Evolutionary conservation across 2,329 filamentous ascomycete species (phyloP), one percentile per base, ranked within the genome.

Genomic region (Aureobasidium sp.): DNA sequence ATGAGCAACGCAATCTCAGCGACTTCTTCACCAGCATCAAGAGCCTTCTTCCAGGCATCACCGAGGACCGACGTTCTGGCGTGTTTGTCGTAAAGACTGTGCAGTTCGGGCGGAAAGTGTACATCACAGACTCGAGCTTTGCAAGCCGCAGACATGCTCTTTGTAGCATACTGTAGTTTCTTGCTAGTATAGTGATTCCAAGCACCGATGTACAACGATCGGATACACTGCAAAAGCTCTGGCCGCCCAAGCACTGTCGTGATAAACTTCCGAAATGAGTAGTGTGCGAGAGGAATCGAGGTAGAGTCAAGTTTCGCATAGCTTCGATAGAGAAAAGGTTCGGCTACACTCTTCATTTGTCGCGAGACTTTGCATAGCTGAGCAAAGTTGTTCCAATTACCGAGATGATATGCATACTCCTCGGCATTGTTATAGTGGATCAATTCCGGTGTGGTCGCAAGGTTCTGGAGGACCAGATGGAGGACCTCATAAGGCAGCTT

Each of bases 1-100:
- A 60, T 37, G 5, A 60, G n/a, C 3, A 60, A 27, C 11, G 59
- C 48, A 29, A 56, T 47, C 33, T 61, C 48, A 19, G 50, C 59
- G 11, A 6, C 49, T 40, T 61, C 59, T 8, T 45, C 29, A 8
- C 39, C 40, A 24, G 37, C 49, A 27, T 31, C 8, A 9, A 61
- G 48, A 1, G 48, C 59, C 14, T 54, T 17, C 4, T 37, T 40
- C 59, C 50, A 61, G 15, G 22, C 49, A 15, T 40, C 35, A 29
- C 31, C 42, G n/a, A 53, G 27, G 7, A 37, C 27, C n/a, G 59
- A 47, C 29, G 11, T n/a, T 22, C 17, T 17, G 11, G 29, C 39
- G 8, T 57, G n/a, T 11, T 5, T 12, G 14, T 19, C 15, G n/a
- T 44, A 35, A 3, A 35, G 5, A 22, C n/a, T 27, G 14, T 33